Base-by-base conservation (phyloP, 257 asterid genomes). In the Capsicum baccatum region DNA sequence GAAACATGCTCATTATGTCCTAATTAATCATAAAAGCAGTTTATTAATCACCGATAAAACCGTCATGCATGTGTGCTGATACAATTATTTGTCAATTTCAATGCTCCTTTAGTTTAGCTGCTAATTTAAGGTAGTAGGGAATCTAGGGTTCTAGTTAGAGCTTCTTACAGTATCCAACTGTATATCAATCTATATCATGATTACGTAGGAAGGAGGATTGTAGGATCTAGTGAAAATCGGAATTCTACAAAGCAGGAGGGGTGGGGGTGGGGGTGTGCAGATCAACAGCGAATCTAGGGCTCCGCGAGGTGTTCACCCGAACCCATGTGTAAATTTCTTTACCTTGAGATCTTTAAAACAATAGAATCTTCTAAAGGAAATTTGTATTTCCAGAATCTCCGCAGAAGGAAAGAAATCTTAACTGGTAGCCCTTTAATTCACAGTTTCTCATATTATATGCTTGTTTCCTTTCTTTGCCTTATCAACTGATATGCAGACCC, bases 101-200 rank as follows among this genome's bases (percentile, higher is more conserved):
- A 76, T 52, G 63, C 10, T 50, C 17, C 2, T 76, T 76, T 39
- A 39, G 5, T 39, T 39, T 76, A 21, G 63, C 63, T 76, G 81
- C 42, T 76, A 21, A 14, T 54, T 21, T 52, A 21, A 76, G 60
- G 26, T 26, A 74, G 21, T 60, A 50, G 21, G 80, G 80, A 42
- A 13, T 74, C 42, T 52, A 74, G 80, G 80, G 44, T 13, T 74
- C 42, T 52, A 74, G n/a, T 48, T 48, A 50, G 60, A 50, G 60
- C 21, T 50, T 74, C 26, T 50, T 50, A 3, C 26, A 44, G 5
- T 39, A 39, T 39, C 44, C 44, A 39, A 39, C 44, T 39, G 44
- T 39, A 74, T 50, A 50, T 12, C n/a, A n/a, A 73, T 73, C 6
- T 10, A 48, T 5, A n/a, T 73, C 19, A 48, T 21, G 59, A 19